These are phyloP conservation scores for Septoria linicola DNA, from an alignment of 2,329 filamentous ascomycete species.

Conservation along the genomic window DNA sequence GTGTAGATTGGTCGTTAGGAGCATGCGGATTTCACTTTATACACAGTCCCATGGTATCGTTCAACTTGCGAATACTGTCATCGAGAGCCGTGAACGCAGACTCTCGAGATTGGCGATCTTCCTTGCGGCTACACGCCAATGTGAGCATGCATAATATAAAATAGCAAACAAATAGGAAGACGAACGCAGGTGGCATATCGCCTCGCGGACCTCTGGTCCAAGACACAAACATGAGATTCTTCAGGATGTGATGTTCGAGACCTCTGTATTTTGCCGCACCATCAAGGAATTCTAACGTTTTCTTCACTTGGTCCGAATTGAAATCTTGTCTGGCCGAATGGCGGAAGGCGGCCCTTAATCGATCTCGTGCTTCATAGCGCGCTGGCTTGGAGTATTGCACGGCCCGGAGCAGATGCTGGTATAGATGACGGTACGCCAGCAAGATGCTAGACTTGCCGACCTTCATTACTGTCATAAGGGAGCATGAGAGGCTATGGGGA, in stretches of 20 bases:
- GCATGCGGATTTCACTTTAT: slow-evolving; percentile 38
- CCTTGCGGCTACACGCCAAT: background rate
- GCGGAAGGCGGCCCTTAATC: slow-evolving; percentile 59
- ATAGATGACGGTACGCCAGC: slow-evolving; percentile 63
- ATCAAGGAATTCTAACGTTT: slow-evolving; percentile 69
- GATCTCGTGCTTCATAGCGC: slow-evolving; percentile 58
- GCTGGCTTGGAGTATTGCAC: slow-evolving; percentile 70
- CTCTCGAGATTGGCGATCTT: slow-evolving; percentile 16
- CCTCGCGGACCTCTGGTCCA: slow-evolving; percentile 4
- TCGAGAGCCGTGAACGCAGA: slow-evolving; percentile 62
- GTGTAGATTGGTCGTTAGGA: no score
- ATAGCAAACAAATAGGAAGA: background rate
- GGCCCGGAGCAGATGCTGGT: slow-evolving; percentile 65
- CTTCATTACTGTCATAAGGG: slow-evolving; percentile 10
- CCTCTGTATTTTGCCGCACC: slow-evolving; percentile 63
- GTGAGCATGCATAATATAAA: background rate
- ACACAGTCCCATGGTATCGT: slow-evolving; percentile 69
- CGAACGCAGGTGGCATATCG: slow-evolving; percentile 7
- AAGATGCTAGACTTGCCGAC: slow-evolving; percentile 20
- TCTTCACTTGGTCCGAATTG: slow-evolving; percentile 55
- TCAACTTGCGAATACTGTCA: slow-evolving; percentile 69
- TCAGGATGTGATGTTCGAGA: slow-evolving; percentile 70
- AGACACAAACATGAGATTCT: slow-evolving; percentile 56
- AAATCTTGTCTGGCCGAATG: slow-evolving; percentile 48
- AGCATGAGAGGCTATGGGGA: background rate